Base-by-base conservation (phyloP, 306 rosid genomes). In the Calophaca sinica region DNA sequence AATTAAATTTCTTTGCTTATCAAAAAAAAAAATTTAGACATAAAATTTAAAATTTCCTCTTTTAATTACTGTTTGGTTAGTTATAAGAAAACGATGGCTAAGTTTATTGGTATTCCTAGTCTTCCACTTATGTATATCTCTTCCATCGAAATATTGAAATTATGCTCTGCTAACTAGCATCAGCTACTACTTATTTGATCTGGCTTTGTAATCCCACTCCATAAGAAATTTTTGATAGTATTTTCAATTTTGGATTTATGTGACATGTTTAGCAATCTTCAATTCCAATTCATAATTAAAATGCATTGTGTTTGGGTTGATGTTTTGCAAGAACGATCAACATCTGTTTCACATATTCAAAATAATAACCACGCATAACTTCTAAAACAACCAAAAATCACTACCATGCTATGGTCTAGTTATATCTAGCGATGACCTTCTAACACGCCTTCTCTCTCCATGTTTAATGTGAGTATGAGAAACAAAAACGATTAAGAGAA, bases 101-200 rank as follows among this genome's bases (percentile, higher is more conserved):
- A 36, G 13, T 68, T 7, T 50, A 33, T 35, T 51, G 26, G 38
- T 46, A 9, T 36, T 53, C 63, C 49, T 1, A 6, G 64, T 38
- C 39, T 53, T 70, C 41, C 35, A 39, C 75, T 38, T 12, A 15
- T 33, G 58, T 33, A 33, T 10, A 33, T 49, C 50, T 69, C 20
- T 35, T 51, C 50, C 10, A 9, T 52, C 7, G 15, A 14, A 53
- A 14, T 20, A 15, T 20, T 20, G 59, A 70, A 52, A 52, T 20
- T 26, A 20, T 36, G 28, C 62, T 14, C 10, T 31, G 38, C 31
- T 4, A 28, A 20, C 70, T 45, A 39, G 38, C n/a, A 14, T 29
- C 44, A 68, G 12, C 73, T 29, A 68, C 60, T 49, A 31, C 9
- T 31, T 5, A 55, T 6, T 28, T 46, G 41, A 67, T 7, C 7